Evolutionary conservation across 441 rosid species (phyloP), one percentile per base, ranked within the genome.

Genomic region (Brassica hybrid): DNA sequence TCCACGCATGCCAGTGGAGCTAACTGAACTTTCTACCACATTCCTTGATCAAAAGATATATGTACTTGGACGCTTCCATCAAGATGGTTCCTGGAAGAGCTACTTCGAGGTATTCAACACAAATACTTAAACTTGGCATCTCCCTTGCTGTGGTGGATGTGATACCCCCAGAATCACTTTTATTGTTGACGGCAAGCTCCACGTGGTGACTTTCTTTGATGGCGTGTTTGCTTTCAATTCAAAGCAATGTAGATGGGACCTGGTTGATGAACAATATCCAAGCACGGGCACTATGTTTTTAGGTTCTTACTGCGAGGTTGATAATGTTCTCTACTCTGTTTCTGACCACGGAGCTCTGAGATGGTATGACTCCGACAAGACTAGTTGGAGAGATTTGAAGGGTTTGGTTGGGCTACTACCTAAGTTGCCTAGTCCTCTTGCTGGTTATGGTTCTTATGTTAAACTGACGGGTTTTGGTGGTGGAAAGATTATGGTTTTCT

Each of bases 171-270:
- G 7, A 45, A 5, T 4, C 54, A 45, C 16, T 45, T 45, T 1
- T 45, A 5, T 45, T n/a, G 5, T 45, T 5, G 17, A 45, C 17
- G 16, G 54, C 5, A 45, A 45, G 54, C 54, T 45, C 54, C 54
- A 45, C 7, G 54, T 45, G 54, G 54, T n/a, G 5, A n/a, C 16
- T 48, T 5, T 48, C 0, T 48, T 48, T 7, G 56, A n/a, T 48
- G 17, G 7, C 3, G 7, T n/a, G 18, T 48, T 48, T 48, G 17
- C 56, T 48, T 48, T 48, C 14, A 5, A 45, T 13, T 45, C 54
- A 45, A 45, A 45, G 54, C 16, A 45, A 45, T 45, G 54, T 45
- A n/a, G 54, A 45, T 45, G 54, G 54, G 54, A n/a, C 54, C 54
- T 5, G 54, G 17, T 45, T 13, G 54, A 5, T 19, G 21, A 19